Evolutionary conservation across 176 grass and related monocot genomes (phyloP).

Genomic region (Stipa capillata): DNA sequence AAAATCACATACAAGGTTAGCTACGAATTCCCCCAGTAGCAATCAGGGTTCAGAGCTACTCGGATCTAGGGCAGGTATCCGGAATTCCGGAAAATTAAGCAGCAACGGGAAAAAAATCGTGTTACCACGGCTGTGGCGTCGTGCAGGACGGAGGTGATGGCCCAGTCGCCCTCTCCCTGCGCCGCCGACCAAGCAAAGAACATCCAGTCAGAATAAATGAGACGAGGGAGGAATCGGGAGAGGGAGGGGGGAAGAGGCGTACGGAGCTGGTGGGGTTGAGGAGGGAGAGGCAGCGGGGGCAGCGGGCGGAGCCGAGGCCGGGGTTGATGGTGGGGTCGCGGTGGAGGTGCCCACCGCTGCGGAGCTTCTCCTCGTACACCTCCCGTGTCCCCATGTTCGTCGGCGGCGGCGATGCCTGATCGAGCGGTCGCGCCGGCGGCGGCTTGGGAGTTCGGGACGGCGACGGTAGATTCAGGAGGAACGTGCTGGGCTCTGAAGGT

Average conservation of each 20-base stretch:
- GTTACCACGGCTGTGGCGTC: slow-evolving; percentile 84
- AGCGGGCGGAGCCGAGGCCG: slow-evolving; percentile 71
- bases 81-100: neutral
- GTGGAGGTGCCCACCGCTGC: slow-evolving; percentile 62
- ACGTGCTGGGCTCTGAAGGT: neutral
- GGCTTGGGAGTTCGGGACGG: neutral
- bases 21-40: neutral
- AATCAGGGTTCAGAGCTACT: neutral
- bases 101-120: neutral
- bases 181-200: neutral
- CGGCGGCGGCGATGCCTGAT: neutral
- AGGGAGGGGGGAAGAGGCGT: neutral
- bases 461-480: neutral
- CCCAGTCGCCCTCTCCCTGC: slow-evolving; percentile 68
- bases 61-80: neutral
- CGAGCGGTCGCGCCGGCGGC: neutral
- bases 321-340: slow-evolving; percentile 88
- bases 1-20: neutral
- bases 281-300: slow-evolving; percentile 88
- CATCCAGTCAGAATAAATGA: neutral
- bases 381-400: slow-evolving; percentile 73
- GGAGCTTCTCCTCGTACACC: slow-evolving; percentile 99
- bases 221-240: neutral
- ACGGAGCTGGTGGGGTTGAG: slow-evolving; percentile 51
- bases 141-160: slow-evolving; percentile 75